Conservation (phyloP, 1,284 basidiomycete species). For the Irpex sp. region DNA sequence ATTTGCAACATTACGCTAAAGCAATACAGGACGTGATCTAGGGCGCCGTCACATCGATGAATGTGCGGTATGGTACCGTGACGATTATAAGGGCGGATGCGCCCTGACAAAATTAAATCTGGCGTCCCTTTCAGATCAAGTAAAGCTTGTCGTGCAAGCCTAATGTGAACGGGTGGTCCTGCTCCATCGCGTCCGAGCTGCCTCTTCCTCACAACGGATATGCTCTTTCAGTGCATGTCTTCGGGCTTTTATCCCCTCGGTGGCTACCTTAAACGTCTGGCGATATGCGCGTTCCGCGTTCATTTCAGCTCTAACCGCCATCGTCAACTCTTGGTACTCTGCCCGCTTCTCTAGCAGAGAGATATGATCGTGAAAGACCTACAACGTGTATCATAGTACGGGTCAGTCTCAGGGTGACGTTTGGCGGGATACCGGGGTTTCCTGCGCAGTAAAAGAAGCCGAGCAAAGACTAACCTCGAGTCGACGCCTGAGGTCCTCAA, state of each 20-base stretch:
- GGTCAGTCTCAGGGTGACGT: background rate
- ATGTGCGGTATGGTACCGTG: no score
- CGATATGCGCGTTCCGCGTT: constrained; percentile 5
- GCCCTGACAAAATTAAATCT: no score
- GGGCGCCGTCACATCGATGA: no score
- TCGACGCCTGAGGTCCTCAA: constrained; percentile 6
- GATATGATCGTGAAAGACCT: constrained; percentile 10
- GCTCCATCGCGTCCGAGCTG: background rate
- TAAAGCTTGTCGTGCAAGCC: background rate
- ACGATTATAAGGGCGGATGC: no score
- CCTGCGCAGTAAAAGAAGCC: background rate
- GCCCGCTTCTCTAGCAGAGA: background rate
- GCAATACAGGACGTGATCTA: no score
- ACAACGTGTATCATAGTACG: background rate
- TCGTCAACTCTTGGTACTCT: background rate
- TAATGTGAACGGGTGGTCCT: background rate
- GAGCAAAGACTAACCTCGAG: constrained; percentile 1
- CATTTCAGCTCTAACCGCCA: background rate
- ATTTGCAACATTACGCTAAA: no score
- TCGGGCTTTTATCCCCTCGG: background rate
- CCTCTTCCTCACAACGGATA: constrained; percentile 4
- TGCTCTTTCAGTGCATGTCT: constrained; percentile 3
- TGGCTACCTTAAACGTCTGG: background rate
- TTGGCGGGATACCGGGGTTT: background rate
- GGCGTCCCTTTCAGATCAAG: no score